These are phyloP conservation scores for Claviceps citrina DNA, from an alignment of 2,329 filamentous ascomycete species.

Conservation along the genomic window DNA sequence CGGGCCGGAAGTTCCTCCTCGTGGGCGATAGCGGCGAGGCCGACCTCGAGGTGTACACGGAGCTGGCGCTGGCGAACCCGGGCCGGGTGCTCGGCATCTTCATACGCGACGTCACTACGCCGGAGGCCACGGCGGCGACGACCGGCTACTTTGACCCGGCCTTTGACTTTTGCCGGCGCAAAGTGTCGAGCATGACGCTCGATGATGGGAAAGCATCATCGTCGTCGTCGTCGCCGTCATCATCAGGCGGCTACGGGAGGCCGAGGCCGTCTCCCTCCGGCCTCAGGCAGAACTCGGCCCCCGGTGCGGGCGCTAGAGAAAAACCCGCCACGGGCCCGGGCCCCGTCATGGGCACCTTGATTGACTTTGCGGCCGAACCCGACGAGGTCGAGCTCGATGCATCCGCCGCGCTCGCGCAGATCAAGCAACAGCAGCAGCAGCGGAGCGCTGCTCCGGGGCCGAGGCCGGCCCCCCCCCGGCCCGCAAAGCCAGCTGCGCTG, in stretches of 20 bases:
- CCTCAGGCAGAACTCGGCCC: conserved; percentile 14
- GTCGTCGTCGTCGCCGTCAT: too few relatives aligned
- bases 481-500: conserved; percentile 41
- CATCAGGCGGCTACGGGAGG: too few relatives aligned
- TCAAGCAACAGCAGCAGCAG: conserved; percentile 12
- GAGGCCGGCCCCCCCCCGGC: conserved; percentile 35
- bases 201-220: conserved; percentile 10
- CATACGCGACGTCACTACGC: conserved; percentile 87
- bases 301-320: neutral
- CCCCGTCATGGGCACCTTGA: conserved; percentile 40
- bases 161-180: conserved; percentile 18
- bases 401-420: conserved; percentile 17
- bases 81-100: conserved; percentile 75
- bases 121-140: conserved; percentile 58
- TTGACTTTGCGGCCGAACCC: conserved; percentile 44
- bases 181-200: conserved; percentile 12
- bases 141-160: conserved; percentile 62
- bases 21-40: conserved; percentile 94
- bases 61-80: conserved; percentile 73
- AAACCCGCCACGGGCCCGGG: conserved; percentile 17
- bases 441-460: too few relatives aligned
- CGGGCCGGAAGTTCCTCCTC: conserved; percentile 72
- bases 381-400: conserved; percentile 21
- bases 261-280: too few relatives aligned
- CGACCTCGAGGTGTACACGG: conserved; percentile 92